Percentiles rank a stretch among this genome's conserved stretches.
Evolutionary conservation across 1,284 basidiomycete genomes (phyloP).

Genomic region (Puccinia polysora): DNA sequence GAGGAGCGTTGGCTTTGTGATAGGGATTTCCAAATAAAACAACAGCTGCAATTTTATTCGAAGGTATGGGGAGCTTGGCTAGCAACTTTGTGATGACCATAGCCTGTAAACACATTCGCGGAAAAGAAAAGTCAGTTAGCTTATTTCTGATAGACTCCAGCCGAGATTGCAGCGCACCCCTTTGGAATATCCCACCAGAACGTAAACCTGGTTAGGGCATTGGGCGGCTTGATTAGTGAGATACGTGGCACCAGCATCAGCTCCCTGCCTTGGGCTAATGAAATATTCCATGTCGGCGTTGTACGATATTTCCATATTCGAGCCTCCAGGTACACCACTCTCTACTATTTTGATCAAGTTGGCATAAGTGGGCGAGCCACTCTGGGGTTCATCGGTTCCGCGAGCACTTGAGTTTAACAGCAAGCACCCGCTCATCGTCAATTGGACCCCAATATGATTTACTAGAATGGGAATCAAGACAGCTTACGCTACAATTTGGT

Average conservation of each 20-base stretch:
- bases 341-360: neutral
- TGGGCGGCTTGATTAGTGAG: neutral
- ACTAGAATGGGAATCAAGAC: neutral
- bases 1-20: conserved; percentile 7
- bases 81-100: conserved; percentile 30
- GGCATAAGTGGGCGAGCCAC: neutral
- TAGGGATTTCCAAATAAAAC: conserved; percentile 36
- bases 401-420: neutral
- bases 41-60: conserved; percentile 8
- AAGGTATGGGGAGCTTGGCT: neutral
- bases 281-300: conserved; percentile 13
- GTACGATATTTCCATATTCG: conserved; percentile 7
- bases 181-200: conserved; percentile 41
- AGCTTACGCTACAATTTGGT: neutral
- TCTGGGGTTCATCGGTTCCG: conserved; percentile 21
- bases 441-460: neutral
- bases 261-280: neutral
- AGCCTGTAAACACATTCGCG: conserved; percentile 9
- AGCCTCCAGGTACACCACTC: neutral
- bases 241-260: neutral
- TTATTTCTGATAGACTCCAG: neutral
- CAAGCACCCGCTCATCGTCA: neutral
- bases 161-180: conserved; percentile 1
- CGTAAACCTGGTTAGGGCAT: conserved; percentile 31
- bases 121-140: neutral